Evolutionary conservation across 2,329 filamentous ascomycete genomes (phyloP), one percentile per base, ranked within the genome.

Genomic region (Thielaviopsis punctulata): DNA sequence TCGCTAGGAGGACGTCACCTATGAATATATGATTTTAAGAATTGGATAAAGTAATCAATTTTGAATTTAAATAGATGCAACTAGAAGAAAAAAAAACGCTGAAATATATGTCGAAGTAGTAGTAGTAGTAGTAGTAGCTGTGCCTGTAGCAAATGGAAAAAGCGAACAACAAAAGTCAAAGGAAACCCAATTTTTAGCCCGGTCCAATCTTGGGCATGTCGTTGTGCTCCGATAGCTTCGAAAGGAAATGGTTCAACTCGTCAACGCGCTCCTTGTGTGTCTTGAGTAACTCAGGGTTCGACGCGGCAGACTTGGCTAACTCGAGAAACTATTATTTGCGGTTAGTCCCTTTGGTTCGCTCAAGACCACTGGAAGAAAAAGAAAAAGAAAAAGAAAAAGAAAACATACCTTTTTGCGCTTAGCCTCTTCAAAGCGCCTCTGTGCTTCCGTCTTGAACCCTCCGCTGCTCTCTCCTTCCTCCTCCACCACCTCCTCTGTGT

Each of bases 231-330:
- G 86, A 95, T 62, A 98, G 68, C 58, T 82, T 84, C 58, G 86
- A 92, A 33, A 98, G 70, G 65, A 96, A 95, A 57, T 85, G 86
- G 65, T 98, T 98, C 60, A 96, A 70, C 64, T 95, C 88, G 65
- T 96, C 89, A 44, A 98, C 90, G 10, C 87, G 80, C 70, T 98
- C 86, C 65, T 96, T 96, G 67, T 98, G 92, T 25, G 89, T 94
- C 73, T 95, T 96, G 59, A 90, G 78, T 15, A 93, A 82, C 64
- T 95, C 89, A 13, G 83, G 79, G 47, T 72, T 66, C 7, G 70
- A 64, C 6, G 68, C 67, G 2, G 72, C 71, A 3, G 70, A 68
- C 62, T 84, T 81, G 45, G 93, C 70, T 56, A 87, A 73, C 61
- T 95, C 83, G 60, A 92, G 79, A 60, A 96, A 71, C 86, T 92